Base-by-base conservation (phyloP, 495 filamentous ascomycete species). In the Trypethelium eluteriae region DNA sequence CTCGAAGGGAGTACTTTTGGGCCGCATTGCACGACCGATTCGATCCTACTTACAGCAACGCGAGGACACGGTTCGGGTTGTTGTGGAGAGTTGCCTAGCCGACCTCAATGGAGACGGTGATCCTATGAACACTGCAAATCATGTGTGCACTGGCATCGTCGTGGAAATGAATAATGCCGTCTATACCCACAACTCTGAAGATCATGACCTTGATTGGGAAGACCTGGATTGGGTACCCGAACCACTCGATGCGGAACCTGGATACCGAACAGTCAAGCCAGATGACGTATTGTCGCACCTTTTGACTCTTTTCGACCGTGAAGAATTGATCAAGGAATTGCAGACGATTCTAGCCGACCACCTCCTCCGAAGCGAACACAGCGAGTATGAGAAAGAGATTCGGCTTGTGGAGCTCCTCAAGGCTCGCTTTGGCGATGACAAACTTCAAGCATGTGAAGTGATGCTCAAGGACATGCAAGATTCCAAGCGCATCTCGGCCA, bases 401-500 rank as follows among this genome's bases (percentile, higher is more conserved):
- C 81, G 84, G 4, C 92, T 96, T 5, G 83, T 98, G 3, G 89
- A 96, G 63, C 81, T 98, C 6, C 83, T 98, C 56, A 98, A 96
- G 76, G 77, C 89, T 7, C 88, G 93, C 5, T 93, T 97, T 63
- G 95, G 93, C 16, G 92, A 96, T 69, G 82, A 85, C 3, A 83
- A 88, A 9, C 79, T 97, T 53, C 94, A 98, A 74, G 87, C 88
- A 53, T 96, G 91, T 77, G 92, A 98, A 72, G 94, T 99, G 66
- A 99, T 99, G 94, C 83, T 98, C 38, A 88, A 87, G 59, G 94
- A 99, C 77, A 88, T 98, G n/a, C 82, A 87, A 61, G 92, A 96
- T 71, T 96, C 92, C 12, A 81, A 83, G 57, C 83, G 86, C 57
- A 83, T 94, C 61, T 86, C 96, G 71, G 72, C 77, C 36, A 74